Evolutionary conservation across 805 yeast genomes (phyloP), one percentile per base, ranked within the genome.

Genomic region (Ogataea nitratoaversa): DNA sequence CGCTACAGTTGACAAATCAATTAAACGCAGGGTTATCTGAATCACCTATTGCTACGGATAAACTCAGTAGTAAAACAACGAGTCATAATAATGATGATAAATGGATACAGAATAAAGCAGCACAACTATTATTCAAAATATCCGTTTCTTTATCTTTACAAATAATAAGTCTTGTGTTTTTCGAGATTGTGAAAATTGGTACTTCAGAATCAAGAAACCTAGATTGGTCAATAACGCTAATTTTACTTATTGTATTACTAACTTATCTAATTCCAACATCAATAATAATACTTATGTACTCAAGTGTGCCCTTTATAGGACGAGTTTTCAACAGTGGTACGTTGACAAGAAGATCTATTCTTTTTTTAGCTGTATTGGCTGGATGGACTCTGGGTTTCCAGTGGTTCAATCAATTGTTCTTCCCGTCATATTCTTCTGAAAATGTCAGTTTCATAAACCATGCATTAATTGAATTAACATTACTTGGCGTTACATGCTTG

Each of bases 401-500:
- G 53, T 56, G 31, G 7, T 18, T 36, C 7, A 36, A 36, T 19
- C 6, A 23, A 6, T 3, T 36, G 4, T 13, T 36, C 9, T 12
- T 25, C 16, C 13, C 20, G 11, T 32, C 22, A 8, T n/a, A 13
- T 20, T 7, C 24, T 24, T 5, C 17, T 9, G 8, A 7, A 5
- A 17, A 18, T 8, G 19, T 14, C 8, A 20, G 31, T 18, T 37
- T 37, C 12, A 19, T 32, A 25, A 28, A 50, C 16, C 56, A 59
- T 16, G 70, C 74, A 38, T 61, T 75, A 32, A 70, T 67, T 45
- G 72, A 74, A 48, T 50, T 76, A 23, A 65, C 72, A 3, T 53
- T 75, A 32, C 60, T 71, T 20, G 82, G 82, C 0, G 68, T 76
- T 23, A 62, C 74, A n/a, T 65, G 71, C 37, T 63, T 76, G 38